A percentile compares a stretch with the other conserved stretches of the same genome.
Evolutionary conservation across 164 flowering plant genomes (phyloP).

Genomic region (Umbellularia californica): DNA sequence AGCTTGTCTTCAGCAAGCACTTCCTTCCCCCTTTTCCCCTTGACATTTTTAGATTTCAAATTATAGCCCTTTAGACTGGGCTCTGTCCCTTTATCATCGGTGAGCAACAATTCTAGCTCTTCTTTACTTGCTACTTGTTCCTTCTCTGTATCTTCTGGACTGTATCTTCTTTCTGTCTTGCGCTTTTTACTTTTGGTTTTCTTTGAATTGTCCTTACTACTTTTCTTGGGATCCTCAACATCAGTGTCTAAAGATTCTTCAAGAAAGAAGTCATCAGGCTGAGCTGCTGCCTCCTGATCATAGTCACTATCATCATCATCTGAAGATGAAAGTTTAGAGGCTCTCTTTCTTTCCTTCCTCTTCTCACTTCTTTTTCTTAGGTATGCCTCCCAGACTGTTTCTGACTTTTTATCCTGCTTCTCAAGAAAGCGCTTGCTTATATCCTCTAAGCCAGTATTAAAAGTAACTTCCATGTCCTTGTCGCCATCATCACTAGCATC

Average conservation of each 20-base stretch:
- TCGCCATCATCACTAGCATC: slow-evolving; percentile 41
- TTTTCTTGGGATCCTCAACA: slow-evolving; percentile 21
- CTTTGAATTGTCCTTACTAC: slow-evolving; percentile 2
- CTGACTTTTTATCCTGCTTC: slow-evolving; percentile 60
- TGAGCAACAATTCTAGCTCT: slow-evolving; percentile 82
- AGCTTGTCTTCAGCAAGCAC: slow-evolving; percentile 49
- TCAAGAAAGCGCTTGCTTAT: slow-evolving; percentile 76
- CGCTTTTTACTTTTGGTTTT: background rate
- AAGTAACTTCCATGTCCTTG: slow-evolving; percentile 94
- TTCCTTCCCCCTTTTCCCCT: slow-evolving; percentile 56
- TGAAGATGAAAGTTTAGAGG: slow-evolving; percentile 44
- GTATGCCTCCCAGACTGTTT: slow-evolving; percentile 79
- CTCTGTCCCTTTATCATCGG: slow-evolving; percentile 64
- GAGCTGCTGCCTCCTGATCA: slow-evolving; percentile 41
- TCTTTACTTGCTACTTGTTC: slow-evolving; percentile 69
- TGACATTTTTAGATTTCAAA: slow-evolving; percentile 54
- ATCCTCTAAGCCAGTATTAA: slow-evolving; percentile 82
- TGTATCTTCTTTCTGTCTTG: background rate
- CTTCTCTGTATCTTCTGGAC: slow-evolving; percentile 18
- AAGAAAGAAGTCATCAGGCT: slow-evolving; percentile 75
- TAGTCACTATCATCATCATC: slow-evolving; percentile 68
- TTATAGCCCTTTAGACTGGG: slow-evolving; percentile 64
- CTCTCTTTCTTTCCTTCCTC: slow-evolving; percentile 54
- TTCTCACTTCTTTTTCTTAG: slow-evolving; percentile 72
- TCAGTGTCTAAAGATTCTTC: slow-evolving; percentile 45